phyloP scores from a whole-genome alignment of 148 eudicot species.

The Cornus controversa region DNA sequence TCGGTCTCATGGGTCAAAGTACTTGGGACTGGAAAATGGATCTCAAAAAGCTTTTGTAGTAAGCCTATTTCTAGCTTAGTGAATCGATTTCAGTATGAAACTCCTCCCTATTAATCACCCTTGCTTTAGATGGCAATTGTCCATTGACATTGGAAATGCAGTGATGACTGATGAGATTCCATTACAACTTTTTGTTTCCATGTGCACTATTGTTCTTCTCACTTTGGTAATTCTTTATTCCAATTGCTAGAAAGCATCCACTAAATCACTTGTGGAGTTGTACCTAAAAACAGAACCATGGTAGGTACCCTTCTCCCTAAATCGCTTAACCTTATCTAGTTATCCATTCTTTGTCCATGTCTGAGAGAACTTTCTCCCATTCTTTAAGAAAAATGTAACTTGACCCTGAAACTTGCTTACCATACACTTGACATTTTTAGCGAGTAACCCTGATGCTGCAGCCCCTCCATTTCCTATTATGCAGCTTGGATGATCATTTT shows the following conservation, averaged over 20 bases:
- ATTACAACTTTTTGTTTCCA: neutral
- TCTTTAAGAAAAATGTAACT: neutral
- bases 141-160: neutral
- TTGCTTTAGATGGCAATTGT: neutral
- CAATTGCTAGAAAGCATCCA: neutral
- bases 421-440: too few species aligned
- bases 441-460: neutral
- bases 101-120: neutral
- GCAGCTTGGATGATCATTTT: neutral
- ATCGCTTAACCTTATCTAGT: too few species aligned
- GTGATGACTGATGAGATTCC: neutral
- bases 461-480: neutral
- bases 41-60: too few species aligned
- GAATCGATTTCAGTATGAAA: too few species aligned
- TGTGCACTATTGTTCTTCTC: neutral
- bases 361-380: too few species aligned
- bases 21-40: too few species aligned
- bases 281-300: neutral
- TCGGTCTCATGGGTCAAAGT: too few species aligned
- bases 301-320: too few species aligned
- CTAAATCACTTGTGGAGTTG: neutral
- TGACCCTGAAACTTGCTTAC: neutral
- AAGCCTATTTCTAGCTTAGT: too few species aligned
- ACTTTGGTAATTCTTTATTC: neutral
- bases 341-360: too few species aligned